Evolutionary conservation across 1,284 basidiomycete species (phyloP).

Genomic region (Crepidotus sp.): DNA sequence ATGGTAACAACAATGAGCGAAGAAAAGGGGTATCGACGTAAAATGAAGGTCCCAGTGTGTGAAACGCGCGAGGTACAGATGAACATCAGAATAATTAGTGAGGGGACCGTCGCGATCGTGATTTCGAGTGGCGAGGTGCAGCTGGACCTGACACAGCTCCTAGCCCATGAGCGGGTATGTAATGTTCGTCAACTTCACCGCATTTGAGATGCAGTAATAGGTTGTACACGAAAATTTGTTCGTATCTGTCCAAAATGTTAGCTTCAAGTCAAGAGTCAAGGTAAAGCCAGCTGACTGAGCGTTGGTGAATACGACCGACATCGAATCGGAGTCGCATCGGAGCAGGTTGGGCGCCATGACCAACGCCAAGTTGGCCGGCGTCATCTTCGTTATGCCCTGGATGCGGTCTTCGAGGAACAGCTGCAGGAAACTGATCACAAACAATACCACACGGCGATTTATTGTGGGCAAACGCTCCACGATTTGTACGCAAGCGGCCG

Average conservation of each 20-base stretch:
- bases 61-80: constrained; percentile 2
- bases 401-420: constrained; percentile 74
- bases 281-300: constrained; percentile 53
- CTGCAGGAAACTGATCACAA: constrained; percentile 84
- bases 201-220: constrained; percentile 74
- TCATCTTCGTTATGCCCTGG: constrained; percentile 77
- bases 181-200: constrained; percentile 62
- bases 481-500: constrained; percentile 63
- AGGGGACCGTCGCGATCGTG: constrained; percentile 36
- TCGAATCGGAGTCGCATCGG: constrained; percentile 72
- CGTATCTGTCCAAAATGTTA: constrained; percentile 45
- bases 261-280: background rate
- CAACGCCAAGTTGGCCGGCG: constrained; percentile 64
- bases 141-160: constrained; percentile 44
- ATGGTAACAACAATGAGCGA: background rate
- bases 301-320: constrained; percentile 83
- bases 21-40: constrained; percentile 6
- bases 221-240: constrained; percentile 81
- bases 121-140: constrained; percentile 36
- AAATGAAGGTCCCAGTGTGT: background rate
- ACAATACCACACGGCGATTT: constrained; percentile 77
- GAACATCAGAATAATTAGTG: constrained; percentile 26
- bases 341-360: constrained; percentile 87
- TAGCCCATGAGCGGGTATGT: constrained; percentile 67
- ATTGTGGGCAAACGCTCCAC: constrained; percentile 72